Conservation (phyloP, 495 filamentous ascomycete genomes). For the Corynascus novoguineensis region DNA sequence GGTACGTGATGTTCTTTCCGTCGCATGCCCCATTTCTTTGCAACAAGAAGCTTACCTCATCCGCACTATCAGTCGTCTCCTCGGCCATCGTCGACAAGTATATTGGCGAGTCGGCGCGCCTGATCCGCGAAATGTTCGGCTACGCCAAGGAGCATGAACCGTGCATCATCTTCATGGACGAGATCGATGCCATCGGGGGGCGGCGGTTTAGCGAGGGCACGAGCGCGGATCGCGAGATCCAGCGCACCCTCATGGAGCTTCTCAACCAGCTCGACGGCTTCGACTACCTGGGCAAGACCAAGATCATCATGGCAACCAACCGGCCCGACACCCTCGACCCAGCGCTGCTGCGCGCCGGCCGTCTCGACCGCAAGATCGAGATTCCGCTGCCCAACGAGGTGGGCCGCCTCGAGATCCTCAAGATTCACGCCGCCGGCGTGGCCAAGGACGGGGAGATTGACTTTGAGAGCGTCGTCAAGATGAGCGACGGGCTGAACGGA, state of each 20-base stretch:
- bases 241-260: slow-evolving; percentile 97
- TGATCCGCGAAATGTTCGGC: slow-evolving; percentile 99
- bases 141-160: slow-evolving; percentile 99
- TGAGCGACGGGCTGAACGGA: slow-evolving; percentile 97
- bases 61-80: slow-evolving; percentile 66
- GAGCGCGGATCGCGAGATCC: slow-evolving; percentile 96
- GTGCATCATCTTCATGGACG: slow-evolving; percentile 99
- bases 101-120: slow-evolving; percentile 93
- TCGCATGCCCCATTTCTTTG: neutral
- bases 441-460: slow-evolving; percentile 92
- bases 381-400: slow-evolving; percentile 99
- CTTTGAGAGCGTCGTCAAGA: slow-evolving; percentile 99
- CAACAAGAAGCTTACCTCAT: neutral
- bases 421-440: slow-evolving; percentile 90
- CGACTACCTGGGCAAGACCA: slow-evolving; percentile 98
- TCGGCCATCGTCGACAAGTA: slow-evolving; percentile 99
- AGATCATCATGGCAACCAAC: slow-evolving; percentile 99
- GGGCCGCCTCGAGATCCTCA: slow-evolving; percentile 93
- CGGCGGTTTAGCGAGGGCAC: slow-evolving; percentile 98
- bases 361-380: slow-evolving; percentile 96
- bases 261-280: slow-evolving; percentile 99
- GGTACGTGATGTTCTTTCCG: slow-evolving; percentile 50
- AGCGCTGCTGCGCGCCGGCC: slow-evolving; percentile 85
- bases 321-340: slow-evolving; percentile 96
- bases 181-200: slow-evolving; percentile 98